These are phyloP conservation scores for Iberis pinnata DNA, from an alignment of 345 rosid genomes.

Conservation along the genomic window DNA sequence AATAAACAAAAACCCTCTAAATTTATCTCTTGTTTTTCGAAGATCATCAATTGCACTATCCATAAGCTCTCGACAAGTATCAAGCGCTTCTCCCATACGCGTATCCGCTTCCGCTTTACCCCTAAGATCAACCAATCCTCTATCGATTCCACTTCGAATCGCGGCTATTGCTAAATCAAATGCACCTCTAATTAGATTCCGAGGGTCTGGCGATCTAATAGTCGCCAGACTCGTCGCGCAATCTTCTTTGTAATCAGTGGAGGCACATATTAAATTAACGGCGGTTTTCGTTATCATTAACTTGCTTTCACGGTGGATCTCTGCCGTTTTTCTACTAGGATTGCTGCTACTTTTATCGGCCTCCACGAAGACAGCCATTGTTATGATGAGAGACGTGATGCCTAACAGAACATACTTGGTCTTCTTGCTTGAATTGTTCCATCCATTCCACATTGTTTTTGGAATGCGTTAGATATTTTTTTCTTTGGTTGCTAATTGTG, in stretches of 20 bases:
- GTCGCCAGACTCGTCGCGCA: constrained; percentile 39
- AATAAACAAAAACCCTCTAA: constrained; percentile 35
- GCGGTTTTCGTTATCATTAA: constrained; percentile 24
- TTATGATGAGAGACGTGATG: constrained; percentile 1
- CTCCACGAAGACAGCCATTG: neutral
- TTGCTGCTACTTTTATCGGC: neutral
- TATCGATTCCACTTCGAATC: constrained; percentile 37
- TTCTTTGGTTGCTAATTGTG: neutral
- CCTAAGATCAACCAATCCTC: constrained; percentile 31
- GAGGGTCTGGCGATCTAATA: constrained; percentile 44
- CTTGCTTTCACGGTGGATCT: constrained; percentile 20
- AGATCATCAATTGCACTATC: constrained; percentile 52
- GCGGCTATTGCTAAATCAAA: constrained; percentile 40
- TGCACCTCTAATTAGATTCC: constrained; percentile 42
- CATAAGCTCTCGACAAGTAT: constrained; percentile 47
- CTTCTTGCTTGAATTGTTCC: constrained; percentile 10
- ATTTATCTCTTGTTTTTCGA: constrained; percentile 33
- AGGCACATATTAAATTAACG: constrained; percentile 47
- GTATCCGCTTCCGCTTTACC: constrained; percentile 46
- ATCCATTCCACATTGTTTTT: constrained; percentile 15
- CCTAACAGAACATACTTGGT: constrained; percentile 15
- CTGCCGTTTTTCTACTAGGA: neutral
- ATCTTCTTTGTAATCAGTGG: constrained; percentile 50
- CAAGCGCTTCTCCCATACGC: constrained; percentile 45
- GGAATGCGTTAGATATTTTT: neutral